These are phyloP conservation scores for Rhodotorula toruloides DNA, from an alignment of 768 basidiomycete genomes.

Conservation along the genomic window DNA sequence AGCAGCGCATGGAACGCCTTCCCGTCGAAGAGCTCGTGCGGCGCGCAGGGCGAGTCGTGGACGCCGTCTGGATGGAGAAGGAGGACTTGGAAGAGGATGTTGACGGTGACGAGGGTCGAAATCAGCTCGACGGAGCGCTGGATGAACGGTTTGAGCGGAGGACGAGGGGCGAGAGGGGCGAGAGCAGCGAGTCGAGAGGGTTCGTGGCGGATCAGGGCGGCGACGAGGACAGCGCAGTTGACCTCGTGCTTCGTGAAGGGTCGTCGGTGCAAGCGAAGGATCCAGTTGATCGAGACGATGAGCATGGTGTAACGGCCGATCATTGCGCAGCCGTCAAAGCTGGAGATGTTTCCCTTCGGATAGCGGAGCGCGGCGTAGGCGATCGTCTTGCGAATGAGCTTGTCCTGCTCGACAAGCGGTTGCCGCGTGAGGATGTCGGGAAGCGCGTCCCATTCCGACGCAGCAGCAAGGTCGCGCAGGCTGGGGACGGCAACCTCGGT, in stretches of 20 bases:
- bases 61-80: conserved; percentile 1
- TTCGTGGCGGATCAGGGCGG: conserved; percentile 7
- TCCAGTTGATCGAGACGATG: neutral
- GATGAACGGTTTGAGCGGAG: neutral
- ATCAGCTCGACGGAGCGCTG: conserved; percentile 18
- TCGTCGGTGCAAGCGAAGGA: neutral
- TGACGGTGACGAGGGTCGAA: conserved; percentile 3
- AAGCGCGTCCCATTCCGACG: neutral
- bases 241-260: conserved; percentile 6
- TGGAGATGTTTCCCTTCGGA: too few relatives aligned
- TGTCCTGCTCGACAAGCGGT: neutral
- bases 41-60: neutral
- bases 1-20: conserved; percentile 1
- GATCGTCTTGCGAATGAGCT: too few relatives aligned
- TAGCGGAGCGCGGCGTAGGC: too few relatives aligned
- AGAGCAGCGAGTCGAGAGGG: neutral
- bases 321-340: too few relatives aligned
- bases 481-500: conserved; percentile 6
- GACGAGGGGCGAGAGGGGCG: neutral
- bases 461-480: neutral
- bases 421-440: neutral
- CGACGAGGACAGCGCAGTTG: conserved; percentile 12
- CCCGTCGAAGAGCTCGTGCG: conserved; percentile 12
- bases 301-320: neutral
- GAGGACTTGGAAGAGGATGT: conserved; percentile 11